A percentile compares a stretch with the other conserved stretches of the same genome.
Evolutionary conservation across 2,329 filamentous ascomycete species (phyloP).

Genomic region (Chrysosporium queenslandicum): DNA sequence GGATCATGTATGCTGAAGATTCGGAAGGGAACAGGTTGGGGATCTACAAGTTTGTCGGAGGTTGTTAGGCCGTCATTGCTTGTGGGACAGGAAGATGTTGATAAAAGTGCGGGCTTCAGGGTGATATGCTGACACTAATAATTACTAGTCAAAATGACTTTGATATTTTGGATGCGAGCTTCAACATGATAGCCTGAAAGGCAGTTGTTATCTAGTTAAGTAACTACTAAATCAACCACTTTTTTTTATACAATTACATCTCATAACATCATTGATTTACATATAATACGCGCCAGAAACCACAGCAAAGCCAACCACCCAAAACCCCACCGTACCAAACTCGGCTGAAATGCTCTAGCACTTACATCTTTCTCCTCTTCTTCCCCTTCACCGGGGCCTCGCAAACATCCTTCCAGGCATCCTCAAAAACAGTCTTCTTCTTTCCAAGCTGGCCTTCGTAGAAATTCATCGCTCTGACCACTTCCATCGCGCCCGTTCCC

Average conservation of each 20-base stretch:
- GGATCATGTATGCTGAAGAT: conserved; percentile 19
- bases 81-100: too few species aligned
- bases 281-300: background rate
- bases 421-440: conserved; percentile 58
- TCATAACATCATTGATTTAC: background rate
- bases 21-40: conserved; percentile 22
- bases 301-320: background rate
- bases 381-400: background rate
- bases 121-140: too few species aligned
- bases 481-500: conserved; percentile 85
- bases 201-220: too few species aligned
- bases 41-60: conserved; percentile 13
- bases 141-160: too few species aligned
- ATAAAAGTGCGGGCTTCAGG: too few species aligned
- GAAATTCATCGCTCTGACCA: conserved; percentile 67
- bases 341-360: background rate
- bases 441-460: conserved; percentile 48
- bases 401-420: conserved; percentile 36
- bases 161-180: too few species aligned
- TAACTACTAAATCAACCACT: background rate
- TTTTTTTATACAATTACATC: background rate
- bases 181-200: too few species aligned
- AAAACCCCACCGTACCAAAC: background rate
- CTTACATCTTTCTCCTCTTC: background rate
- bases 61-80: background rate